Percentiles rank a stretch among this genome's conserved stretches.
Evolutionary conservation across 2,329 filamentous ascomycete genomes (phyloP).

Genomic region (Pseudogymnoascus sp.): DNA sequence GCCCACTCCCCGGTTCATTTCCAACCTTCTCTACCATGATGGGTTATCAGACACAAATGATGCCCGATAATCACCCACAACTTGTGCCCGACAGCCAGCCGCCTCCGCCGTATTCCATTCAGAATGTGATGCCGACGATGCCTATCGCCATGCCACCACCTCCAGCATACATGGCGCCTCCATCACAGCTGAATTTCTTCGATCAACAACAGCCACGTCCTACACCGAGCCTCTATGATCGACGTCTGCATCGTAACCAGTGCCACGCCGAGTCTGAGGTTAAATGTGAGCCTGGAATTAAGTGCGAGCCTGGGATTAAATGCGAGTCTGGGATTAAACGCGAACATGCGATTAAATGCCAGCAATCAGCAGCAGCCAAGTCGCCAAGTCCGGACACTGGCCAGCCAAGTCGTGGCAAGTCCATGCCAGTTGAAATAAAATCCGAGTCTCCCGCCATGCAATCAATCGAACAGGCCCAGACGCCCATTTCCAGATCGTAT

Average conservation of each 20-base stretch:
- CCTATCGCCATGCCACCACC: not conserved
- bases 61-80: not conserved
- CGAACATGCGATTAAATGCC: not conserved
- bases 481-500: not conserved
- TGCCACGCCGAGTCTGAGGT: not conserved
- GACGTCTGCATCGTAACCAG: not conserved
- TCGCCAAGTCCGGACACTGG: not conserved
- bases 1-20: not conserved
- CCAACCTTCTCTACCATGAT: not conserved
- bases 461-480: not conserved
- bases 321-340: too few relatives aligned
- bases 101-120: not conserved
- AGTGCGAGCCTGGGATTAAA: too few relatives aligned
- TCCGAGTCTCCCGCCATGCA: not conserved
- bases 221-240: not conserved
- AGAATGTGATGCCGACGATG: not conserved
- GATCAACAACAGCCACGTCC: not conserved
- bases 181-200: not conserved
- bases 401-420: not conserved
- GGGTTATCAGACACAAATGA: not conserved
- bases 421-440: constrained; percentile 1
- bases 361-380: not conserved
- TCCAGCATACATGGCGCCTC: not conserved
- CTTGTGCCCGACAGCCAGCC: not conserved
- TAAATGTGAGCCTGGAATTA: not conserved